Evolutionary conservation across 805 yeast genomes (phyloP).

Genomic region (Teunomyces gatunensis): DNA sequence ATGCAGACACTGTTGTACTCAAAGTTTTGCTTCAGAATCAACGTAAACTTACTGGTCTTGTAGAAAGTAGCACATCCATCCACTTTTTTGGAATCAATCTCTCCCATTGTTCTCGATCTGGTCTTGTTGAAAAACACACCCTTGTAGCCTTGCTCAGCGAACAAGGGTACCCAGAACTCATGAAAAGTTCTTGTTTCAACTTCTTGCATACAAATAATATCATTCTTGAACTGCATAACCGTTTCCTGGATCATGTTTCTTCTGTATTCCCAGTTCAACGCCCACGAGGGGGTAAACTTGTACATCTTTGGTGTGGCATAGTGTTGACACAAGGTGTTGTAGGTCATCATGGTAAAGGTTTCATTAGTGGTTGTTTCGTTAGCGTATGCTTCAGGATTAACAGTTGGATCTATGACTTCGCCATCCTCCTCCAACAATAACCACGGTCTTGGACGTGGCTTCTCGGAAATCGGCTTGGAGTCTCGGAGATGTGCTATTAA

Average conservation of each 20-base stretch:
- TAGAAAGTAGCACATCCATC: constrained; percentile 98
- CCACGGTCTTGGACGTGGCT: constrained; percentile 82
- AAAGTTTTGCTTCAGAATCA: constrained; percentile 66
- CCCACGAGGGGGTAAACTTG: constrained; percentile 97
- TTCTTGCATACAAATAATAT: constrained; percentile 90
- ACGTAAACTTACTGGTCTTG: constrained; percentile 63
- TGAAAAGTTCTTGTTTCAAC: constrained; percentile 86
- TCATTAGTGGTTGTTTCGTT: constrained; percentile 26
- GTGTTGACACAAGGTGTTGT: constrained; percentile 92
- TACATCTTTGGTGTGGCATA: constrained; percentile 92
- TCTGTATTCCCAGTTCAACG: constrained; percentile 89
- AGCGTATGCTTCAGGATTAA: constrained; percentile 31
- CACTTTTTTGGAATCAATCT: constrained; percentile 78
- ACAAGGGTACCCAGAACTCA: constrained; percentile 78
- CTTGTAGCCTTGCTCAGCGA: constrained; percentile 72
- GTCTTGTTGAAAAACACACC: constrained; percentile 85
- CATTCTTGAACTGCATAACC: constrained; percentile 61
- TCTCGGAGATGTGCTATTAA: constrained; percentile 81
- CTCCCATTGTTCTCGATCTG: constrained; percentile 86
- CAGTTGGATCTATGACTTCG: constrained; percentile 44
- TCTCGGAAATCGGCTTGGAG: constrained; percentile 62
- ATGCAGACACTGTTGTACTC: constrained; percentile 83
- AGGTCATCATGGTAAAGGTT: constrained; percentile 75
- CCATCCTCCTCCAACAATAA: constrained; percentile 75
- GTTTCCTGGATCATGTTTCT: constrained; percentile 73